Evolutionary conservation across 1,284 basidiomycete genomes (phyloP).

Genomic region (Malassezia globosa): DNA sequence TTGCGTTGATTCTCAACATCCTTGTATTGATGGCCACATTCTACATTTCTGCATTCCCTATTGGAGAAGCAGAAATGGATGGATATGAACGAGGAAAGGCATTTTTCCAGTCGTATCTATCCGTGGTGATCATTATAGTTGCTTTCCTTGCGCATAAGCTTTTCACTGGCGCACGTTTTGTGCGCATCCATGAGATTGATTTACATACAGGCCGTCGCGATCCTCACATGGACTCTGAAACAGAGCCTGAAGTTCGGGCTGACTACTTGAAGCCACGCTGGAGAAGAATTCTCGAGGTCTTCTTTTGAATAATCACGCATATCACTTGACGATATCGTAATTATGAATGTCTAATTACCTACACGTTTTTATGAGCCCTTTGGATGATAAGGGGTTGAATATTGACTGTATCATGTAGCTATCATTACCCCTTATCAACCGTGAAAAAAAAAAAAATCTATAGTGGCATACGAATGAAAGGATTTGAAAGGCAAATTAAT

Average conservation of each 20-base stretch:
- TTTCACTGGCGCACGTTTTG: slow-evolving; percentile 18
- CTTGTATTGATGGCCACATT: slow-evolving; percentile 27
- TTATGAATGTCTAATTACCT: no score
- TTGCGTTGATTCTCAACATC: slow-evolving; percentile 46
- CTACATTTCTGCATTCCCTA: slow-evolving; percentile 32
- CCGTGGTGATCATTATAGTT: slow-evolving; percentile 31
- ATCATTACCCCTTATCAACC: no score
- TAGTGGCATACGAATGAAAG: no score
- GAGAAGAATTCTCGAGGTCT: slow-evolving; percentile 25
- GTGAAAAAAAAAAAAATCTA: no score
- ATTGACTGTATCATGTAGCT: no score
- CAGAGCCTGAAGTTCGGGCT: slow-evolving; percentile 31
- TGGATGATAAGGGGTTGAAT: no score
- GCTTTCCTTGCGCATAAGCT: slow-evolving; percentile 21
- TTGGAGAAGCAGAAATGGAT: slow-evolving; percentile 31
- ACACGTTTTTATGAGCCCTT: no score
- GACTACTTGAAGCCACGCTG: slow-evolving; percentile 17
- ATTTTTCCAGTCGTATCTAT: slow-evolving; percentile 51
- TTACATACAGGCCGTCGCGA: slow-evolving; percentile 33
- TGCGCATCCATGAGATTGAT: slow-evolving; percentile 34
- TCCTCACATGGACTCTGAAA: slow-evolving; percentile 28
- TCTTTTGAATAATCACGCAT: slow-evolving; percentile 32
- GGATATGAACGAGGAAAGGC: slow-evolving; percentile 39
- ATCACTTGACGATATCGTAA: no score
- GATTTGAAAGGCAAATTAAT: no score